Base-by-base conservation (phyloP, 164 flowering plant genomes). In the Tinospora cordifolia region DNA sequence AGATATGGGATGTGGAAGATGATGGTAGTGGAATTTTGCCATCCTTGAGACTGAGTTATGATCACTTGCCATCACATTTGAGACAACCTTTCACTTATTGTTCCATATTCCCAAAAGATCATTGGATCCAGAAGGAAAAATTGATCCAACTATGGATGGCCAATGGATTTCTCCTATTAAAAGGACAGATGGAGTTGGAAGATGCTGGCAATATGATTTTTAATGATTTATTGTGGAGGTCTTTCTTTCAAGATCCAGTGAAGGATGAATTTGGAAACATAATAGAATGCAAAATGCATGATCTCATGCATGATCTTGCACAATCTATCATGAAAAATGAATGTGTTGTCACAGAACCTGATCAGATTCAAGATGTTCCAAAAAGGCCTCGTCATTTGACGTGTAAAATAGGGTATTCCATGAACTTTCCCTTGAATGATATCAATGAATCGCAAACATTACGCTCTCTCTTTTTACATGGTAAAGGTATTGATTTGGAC, bases 71-170 rank as follows among this genome's bases (percentile, higher is more conserved):
- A 3, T 40, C 58, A 41, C 57, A 47, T 51, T 36, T 77, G 21
- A 77, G 66, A 39, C 66, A 25, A 34, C 73, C 76, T 44, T 72
- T 76, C 66, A 41, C 70, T 13, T 76, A 69, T 36, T 76, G 79
- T 27, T 76, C 73, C 12, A 17, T 76, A 25, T 76, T 76, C 40
- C 76, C 79, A 0, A 76, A 73, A 44, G 74, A 69, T 34, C 44
- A 62, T 25, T 14, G 15, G 21, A 66, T 72, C 19, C 17, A 40
- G 22, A 69, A 65, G 69, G 67, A 69, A 19, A 47, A 57, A 30
- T 22, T 73, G 54, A 59, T 70, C 8, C 63, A 62, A 11, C 22
- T 73, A 39, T 77, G 79, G 79, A 70, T 73, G 49, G 76, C 76
- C 0, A 39, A 68, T 25, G 76, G 72, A 4, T 74, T 68, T 30